Evolutionary conservation across 2,329 filamentous ascomycete genomes (phyloP), one percentile per base, ranked within the genome.

Genomic region (Chaetomiaceae sp.): DNA sequence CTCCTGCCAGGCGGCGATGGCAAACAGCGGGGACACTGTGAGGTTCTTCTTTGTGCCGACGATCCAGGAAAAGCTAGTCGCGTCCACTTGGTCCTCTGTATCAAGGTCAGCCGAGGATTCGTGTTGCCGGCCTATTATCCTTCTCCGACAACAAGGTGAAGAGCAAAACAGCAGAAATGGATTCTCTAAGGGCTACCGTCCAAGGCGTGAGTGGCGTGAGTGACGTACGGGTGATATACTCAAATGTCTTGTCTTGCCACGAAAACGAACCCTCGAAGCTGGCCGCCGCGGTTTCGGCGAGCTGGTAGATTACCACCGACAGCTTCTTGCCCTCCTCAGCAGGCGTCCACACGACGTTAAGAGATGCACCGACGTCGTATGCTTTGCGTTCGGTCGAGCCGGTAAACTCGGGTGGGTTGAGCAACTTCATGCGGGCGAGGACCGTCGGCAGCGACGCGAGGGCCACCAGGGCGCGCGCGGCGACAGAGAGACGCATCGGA

Each of bases 181-280:
- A n/a, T n/a, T n/a, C n/a, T n/a, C n/a, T n/a, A n/a, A n/a, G n/a
- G n/a, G n/a, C n/a, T n/a, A n/a, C n/a, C n/a, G n/a, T n/a, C n/a
- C n/a, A n/a, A n/a, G n/a, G n/a, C n/a, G n/a, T n/a, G n/a, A n/a
- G n/a, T n/a, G n/a, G n/a, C n/a, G n/a, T n/a, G n/a, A n/a, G n/a
- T n/a, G n/a, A 16, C 42, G 9, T 43, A 51, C 49, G 49, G 6
- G 44, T 47, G 21, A 47, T 51, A 14, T 31, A 47, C 31, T 51
- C 43, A 19, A 43, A 33, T 20, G 31, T 17, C 3, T n/a, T 20
- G 13, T 37, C 37, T 12, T 5, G 16, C 19, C 4, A 6, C 5
- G 13, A 13, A 3, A 43, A 47, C 14, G 30, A 4, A 1, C 49
- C 49, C 21, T 31, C 20, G 19, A 30, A 51, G 23, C 4, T 38